phyloP scores from a whole-genome alignment of 768 basidiomycete species.

The Lentinula boryana region DNA sequence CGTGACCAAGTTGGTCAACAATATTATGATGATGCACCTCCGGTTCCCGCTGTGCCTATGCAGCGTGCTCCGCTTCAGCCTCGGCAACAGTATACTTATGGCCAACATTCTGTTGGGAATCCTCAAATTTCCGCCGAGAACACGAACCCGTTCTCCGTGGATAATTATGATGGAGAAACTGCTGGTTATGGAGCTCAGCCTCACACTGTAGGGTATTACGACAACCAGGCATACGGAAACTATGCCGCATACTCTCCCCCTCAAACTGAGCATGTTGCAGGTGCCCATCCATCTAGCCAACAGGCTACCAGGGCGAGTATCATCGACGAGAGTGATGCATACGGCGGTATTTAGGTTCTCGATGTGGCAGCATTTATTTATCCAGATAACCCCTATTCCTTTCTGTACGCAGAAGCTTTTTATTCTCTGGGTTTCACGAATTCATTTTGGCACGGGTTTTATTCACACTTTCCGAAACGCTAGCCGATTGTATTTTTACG shows the following conservation, averaged over 20 bases:
- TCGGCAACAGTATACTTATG: conserved; percentile 6
- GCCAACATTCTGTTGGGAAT: neutral
- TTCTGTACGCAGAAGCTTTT: neutral
- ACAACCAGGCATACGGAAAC: neutral
- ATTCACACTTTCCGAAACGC: neutral
- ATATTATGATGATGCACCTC: conserved; percentile 1
- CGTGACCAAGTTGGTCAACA: neutral
- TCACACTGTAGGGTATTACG: neutral
- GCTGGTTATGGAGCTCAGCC: neutral
- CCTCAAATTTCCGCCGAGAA: neutral
- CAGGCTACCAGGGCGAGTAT: neutral
- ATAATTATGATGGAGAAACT: neutral
- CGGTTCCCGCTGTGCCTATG: neutral
- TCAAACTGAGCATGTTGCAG: neutral
- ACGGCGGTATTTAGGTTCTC: conserved; percentile 1
- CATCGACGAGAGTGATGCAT: neutral
- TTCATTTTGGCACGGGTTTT: neutral
- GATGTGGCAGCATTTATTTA: neutral
- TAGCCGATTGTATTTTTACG: neutral
- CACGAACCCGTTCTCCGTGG: neutral
- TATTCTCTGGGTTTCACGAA: neutral
- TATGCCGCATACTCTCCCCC: neutral
- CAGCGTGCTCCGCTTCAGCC: conserved; percentile 5
- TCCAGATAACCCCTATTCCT: neutral
- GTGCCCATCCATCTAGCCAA: neutral